A percentile compares a stretch with the other conserved stretches of the same genome.
phyloP scores from a whole-genome alignment of 2,329 filamentous ascomycete genomes.

The Polychaeton citri region DNA sequence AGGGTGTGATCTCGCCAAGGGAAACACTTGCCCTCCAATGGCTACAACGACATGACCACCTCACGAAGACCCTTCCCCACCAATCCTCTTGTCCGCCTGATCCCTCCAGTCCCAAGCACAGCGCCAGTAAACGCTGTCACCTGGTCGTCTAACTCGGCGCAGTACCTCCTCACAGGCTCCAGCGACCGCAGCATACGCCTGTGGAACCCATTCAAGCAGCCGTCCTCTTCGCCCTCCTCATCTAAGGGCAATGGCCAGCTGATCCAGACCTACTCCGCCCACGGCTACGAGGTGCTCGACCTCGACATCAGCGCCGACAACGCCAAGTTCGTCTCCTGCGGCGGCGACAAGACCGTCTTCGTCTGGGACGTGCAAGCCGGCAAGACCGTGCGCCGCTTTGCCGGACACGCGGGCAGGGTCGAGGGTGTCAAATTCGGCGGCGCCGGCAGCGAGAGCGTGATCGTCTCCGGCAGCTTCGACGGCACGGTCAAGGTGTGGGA shows the following conservation, averaged over 20 bases:
- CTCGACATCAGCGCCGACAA: slow-evolving; percentile 64
- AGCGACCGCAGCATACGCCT: slow-evolving; percentile 75
- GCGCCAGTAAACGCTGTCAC: slow-evolving; percentile 34
- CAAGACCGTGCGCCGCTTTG: slow-evolving; percentile 62
- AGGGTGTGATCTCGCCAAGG: too few species aligned
- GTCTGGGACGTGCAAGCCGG: slow-evolving; percentile 86
- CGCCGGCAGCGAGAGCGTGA: slow-evolving; percentile 55
- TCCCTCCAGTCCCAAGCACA: slow-evolving; percentile 18
- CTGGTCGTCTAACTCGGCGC: slow-evolving; percentile 35
- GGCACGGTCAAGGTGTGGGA: slow-evolving; percentile 69
- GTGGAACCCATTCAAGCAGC: slow-evolving; percentile 52
- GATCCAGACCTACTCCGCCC: slow-evolving; percentile 78
- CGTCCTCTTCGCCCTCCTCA: slow-evolving; percentile 2
- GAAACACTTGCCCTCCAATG: too few species aligned
- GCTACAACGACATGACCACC: too few species aligned
- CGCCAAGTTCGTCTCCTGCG: slow-evolving; percentile 69
- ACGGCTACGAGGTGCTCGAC: slow-evolving; percentile 84
- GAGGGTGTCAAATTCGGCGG: slow-evolving; percentile 72
- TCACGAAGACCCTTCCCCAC: slow-evolving; percentile 12
- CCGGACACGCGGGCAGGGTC: slow-evolving; percentile 51
- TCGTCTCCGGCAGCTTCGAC: slow-evolving; percentile 64
- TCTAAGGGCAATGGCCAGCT: slow-evolving; percentile 26
- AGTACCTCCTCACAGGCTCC: slow-evolving; percentile 65
- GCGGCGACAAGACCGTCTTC: slow-evolving; percentile 83
- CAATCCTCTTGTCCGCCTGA: slow-evolving; percentile 9